phyloP scores from a whole-genome alignment of 495 filamentous ascomycete genomes.

The Hypomontagnella submonticulosa region DNA sequence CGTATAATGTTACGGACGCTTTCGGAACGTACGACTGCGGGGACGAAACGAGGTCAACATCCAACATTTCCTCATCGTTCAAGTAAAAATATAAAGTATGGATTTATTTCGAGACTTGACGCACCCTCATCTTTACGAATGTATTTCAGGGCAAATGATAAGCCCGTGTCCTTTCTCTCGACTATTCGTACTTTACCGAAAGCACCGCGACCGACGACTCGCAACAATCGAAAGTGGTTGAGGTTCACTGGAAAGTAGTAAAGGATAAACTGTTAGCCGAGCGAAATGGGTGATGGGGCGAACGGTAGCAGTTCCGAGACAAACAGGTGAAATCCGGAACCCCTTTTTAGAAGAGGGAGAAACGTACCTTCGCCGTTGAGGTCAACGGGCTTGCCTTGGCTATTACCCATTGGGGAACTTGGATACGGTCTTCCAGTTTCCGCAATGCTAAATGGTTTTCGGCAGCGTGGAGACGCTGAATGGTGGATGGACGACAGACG shows the following conservation, averaged over 20 bases:
- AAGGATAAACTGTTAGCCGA: constrained; percentile 33
- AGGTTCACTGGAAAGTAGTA: constrained; percentile 76
- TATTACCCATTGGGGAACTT: constrained; percentile 81
- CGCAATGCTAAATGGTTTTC: constrained; percentile 20
- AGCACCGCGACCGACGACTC: constrained; percentile 96
- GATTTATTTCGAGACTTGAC: constrained; percentile 42
- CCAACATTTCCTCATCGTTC: not conserved
- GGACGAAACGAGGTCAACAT: constrained; percentile 22
- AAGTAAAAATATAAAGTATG: constrained; percentile 1
- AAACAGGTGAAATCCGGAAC: constrained; percentile 12
- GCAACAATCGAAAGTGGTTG: constrained; percentile 93
- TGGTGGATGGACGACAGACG: constrained; percentile 13
- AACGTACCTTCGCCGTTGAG: constrained; percentile 91
- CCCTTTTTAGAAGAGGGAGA: constrained; percentile 18
- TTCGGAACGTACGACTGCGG: constrained; percentile 90
- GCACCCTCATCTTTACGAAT: constrained; percentile 98
- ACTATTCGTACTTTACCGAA: constrained; percentile 99
- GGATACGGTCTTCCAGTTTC: constrained; percentile 14
- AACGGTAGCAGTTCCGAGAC: constrained; percentile 9
- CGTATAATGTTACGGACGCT: constrained; percentile 98
- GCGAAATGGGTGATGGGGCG: constrained; percentile 21
- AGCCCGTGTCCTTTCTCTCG: constrained; percentile 91
- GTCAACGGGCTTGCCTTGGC: constrained; percentile 90
- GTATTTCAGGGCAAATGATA: constrained; percentile 96
- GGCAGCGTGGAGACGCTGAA: constrained; percentile 26